Conservation (phyloP, 176 grass and related monocot species). For the Neostapfia colusana region DNA sequence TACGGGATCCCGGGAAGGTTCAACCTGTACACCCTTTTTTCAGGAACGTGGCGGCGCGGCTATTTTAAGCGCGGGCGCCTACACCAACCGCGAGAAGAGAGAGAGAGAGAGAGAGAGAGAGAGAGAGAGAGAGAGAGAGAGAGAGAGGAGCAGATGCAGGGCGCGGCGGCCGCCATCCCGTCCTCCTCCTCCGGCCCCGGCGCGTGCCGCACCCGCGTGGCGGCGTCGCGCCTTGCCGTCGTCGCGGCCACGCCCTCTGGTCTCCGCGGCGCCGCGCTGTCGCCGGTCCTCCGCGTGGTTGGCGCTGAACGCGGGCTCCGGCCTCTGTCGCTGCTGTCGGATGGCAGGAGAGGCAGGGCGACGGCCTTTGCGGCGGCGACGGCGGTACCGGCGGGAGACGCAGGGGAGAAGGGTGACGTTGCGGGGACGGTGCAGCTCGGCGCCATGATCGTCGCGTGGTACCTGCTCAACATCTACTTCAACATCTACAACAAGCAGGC, state of each 20-base stretch:
- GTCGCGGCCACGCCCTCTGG: not conserved
- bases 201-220: not conserved
- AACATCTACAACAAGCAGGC: slow-evolving; percentile 88
- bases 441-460: slow-evolving; percentile 60
- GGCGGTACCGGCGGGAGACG: not conserved
- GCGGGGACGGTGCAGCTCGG: slow-evolving; percentile 44
- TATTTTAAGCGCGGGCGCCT: slow-evolving; percentile 22
- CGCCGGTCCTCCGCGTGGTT: not conserved
- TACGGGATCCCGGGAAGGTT: slow-evolving; percentile 56
- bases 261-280: not conserved
- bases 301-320: not conserved
- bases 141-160: slow-evolving; percentile 29
- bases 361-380: not conserved
- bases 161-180: slow-evolving; percentile 17
- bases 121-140: too few relatives aligned
- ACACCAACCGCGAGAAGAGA: not conserved
- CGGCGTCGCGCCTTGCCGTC: slow-evolving; percentile 15
- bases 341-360: not conserved
- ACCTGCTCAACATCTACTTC: slow-evolving; percentile 79
- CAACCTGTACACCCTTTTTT: not conserved
- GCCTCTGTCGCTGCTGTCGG: slow-evolving; percentile 28
- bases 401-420: not conserved
- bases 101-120: too few relatives aligned
- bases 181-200: slow-evolving; percentile 14
- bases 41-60: not conserved